Evolutionary conservation across 2,329 filamentous ascomycete genomes (phyloP), one percentile per base, ranked within the genome.

Genomic region (Apiospora aurea): DNA sequence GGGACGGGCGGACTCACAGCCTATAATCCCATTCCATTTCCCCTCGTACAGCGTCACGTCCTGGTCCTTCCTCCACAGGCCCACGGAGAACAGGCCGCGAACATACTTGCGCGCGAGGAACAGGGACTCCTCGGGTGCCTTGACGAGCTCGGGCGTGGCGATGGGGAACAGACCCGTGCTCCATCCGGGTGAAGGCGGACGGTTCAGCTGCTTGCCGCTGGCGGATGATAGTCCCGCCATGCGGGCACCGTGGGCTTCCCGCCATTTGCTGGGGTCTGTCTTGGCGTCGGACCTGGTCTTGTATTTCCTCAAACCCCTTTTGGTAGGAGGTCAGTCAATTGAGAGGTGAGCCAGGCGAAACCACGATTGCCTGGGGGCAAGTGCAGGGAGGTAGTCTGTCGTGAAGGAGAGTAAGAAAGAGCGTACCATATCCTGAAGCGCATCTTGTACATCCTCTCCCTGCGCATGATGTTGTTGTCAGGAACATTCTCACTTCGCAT

Each of bases 321-420:
- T 78, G 46, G 43, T 79, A 74, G 86, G 82, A 83, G 81, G 13
- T 84, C 79, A 74, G 85, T 86, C 6, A 84, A 82, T 51, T 84
- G 82, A 43, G 79, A 78, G 21, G 82, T 82, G 49, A 7, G 18
- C 14, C 2, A 18, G 5, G 26, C n/a, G 18, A 29, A 29, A 29
- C 26, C 26, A 29, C 3, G 26, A 29, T 29, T 29, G 26, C 1
- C 26, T 29, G 26, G 26, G 1, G 26, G 26, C 13, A 46, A 4
- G 8, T 34, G 21, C 29, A 18, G 26, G 44, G 13, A 14, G 3
- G 4, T 38, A 43, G 21, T 3, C 4, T n/a, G 6, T 5, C 24
- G 13, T 11, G 7, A 18, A 5, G n/a, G n/a, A 67, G 18, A n/a
- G 18, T 7, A 2, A 34, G 8, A 38, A 69, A 34, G 8, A 38